These are phyloP conservation scores for Peronosclerospora sorghi DNA, from an alignment of 352 stramenopile species.

Conservation along the genomic window DNA sequence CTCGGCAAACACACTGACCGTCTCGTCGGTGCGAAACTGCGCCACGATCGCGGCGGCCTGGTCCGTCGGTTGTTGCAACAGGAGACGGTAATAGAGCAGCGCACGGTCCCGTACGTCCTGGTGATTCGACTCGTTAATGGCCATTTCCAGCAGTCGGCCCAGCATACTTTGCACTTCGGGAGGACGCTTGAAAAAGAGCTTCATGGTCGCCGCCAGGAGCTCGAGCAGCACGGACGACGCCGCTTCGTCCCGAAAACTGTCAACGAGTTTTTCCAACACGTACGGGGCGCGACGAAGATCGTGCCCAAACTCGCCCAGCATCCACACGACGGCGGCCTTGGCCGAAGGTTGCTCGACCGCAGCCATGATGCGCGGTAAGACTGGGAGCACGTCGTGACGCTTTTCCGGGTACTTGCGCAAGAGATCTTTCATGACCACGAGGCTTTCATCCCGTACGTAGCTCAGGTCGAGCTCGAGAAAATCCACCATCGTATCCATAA, in stretches of 20 bases:
- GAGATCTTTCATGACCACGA: slow-evolving; percentile 93
- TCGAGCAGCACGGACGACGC: slow-evolving; percentile 87
- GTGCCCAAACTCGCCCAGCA: slow-evolving; percentile 95
- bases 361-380: slow-evolving; percentile 63
- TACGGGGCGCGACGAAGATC: slow-evolving; percentile 90
- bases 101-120: slow-evolving; percentile 95
- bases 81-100: slow-evolving; percentile 95
- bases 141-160: slow-evolving; percentile 86
- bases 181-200: slow-evolving; percentile 97
- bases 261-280: slow-evolving; percentile 93
- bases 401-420: slow-evolving; percentile 94
- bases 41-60: slow-evolving; percentile 83
- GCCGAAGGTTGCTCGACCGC: slow-evolving; percentile 69
- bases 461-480: slow-evolving; percentile 95
- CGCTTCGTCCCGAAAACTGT: slow-evolving; percentile 88
- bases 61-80: slow-evolving; percentile 88
- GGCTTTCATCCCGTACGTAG: slow-evolving; percentile 93
- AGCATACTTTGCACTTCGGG: slow-evolving; percentile 97
- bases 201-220: slow-evolving; percentile 92
- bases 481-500: slow-evolving; percentile 91
- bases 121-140: slow-evolving; percentile 92
- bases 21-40: slow-evolving; percentile 60
- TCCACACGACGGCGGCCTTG: slow-evolving; percentile 93
- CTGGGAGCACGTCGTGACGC: slow-evolving; percentile 84
- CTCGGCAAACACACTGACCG: slow-evolving; percentile 80